Evolutionary conservation across 345 rosid species (phyloP).

Genomic region (Passiflora organensis): DNA sequence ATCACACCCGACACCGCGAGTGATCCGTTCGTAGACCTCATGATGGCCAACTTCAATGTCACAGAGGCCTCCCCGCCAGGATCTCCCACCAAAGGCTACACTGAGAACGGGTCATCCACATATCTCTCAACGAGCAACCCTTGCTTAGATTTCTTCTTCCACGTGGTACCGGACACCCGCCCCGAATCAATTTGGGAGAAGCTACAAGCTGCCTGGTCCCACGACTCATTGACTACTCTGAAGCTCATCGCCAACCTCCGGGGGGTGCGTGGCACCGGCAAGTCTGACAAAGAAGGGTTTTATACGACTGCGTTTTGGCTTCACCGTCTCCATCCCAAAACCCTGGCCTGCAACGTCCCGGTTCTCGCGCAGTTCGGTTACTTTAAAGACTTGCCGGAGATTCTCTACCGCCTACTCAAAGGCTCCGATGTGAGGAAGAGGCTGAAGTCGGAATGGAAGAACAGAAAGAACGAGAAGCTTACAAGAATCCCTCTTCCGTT

Average conservation of each 20-base stretch:
- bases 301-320: constrained; percentile 56
- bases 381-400: constrained; percentile 61
- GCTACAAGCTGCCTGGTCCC: constrained; percentile 40
- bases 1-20: background rate
- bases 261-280: constrained; percentile 63
- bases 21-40: constrained; percentile 31
- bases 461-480: constrained; percentile 14
- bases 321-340: constrained; percentile 49
- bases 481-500: constrained; percentile 1
- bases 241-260: constrained; percentile 61
- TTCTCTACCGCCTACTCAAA: constrained; percentile 50
- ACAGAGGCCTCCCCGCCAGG: background rate
- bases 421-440: constrained; percentile 38
- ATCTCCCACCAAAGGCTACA: constrained; percentile 31
- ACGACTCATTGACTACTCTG: constrained; percentile 45
- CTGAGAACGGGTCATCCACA: constrained; percentile 43
- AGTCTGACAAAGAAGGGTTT: constrained; percentile 64
- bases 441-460: constrained; percentile 35
- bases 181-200: constrained; percentile 19
- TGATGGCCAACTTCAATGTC: constrained; percentile 37
- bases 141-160: constrained; percentile 61
- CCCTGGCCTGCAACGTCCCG: constrained; percentile 47
- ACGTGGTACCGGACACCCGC: constrained; percentile 47
- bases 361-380: constrained; percentile 42
- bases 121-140: constrained; percentile 40